Base-by-base conservation (phyloP, 805 yeast genomes). In the Kodamaea sagamina region DNA sequence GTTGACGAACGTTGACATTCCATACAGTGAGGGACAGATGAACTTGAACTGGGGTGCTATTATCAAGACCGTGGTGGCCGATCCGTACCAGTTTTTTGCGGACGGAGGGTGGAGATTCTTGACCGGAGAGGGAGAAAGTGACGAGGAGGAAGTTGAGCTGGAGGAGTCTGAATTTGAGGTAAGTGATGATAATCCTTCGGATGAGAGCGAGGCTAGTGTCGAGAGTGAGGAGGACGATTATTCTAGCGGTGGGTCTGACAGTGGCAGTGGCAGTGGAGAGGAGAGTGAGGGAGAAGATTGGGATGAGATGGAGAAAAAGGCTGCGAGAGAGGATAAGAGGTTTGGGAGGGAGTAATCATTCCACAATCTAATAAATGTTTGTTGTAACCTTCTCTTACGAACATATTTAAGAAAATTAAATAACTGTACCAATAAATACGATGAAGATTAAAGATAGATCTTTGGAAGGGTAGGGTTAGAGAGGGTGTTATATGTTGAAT, bases 61-160 rank as follows among this genome's bases (percentile, higher is more conserved):
- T 60, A 92, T 93, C 97, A 92, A 89, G 68, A 89, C 97, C 0
- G 81, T 92, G 49, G 81, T 78, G 51, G 82, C 89, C 3, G 97
- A 93, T 63, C 98, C 99, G 10, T 89, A 89, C 61, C 92, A 89
- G 59, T 93, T 93, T 70, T 93, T 90, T 66, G 66, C 64, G 12
- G 95, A 88, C 57, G 99, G 98, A 43, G 99, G 99, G 42, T 93
- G 99, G 99, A 77, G 81, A 21, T 89, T 93, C 78, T 77, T 93
- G 63, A 87, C 89, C 21, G 92, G 93, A 32, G 92, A 83, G 36
- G 89, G 90, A 15, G 96, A 84, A 46, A 53, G 62, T 7, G 85
- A 78, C 39, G 95, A 81, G 48, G 79, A 72, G 24, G 86, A 79
- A 13, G 82, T 77, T 37, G 86, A 78, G 32, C 83, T 79, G 34